Evolutionary conservation across 1,284 basidiomycete species (phyloP).

Genomic region (Tremellales sp.): DNA sequence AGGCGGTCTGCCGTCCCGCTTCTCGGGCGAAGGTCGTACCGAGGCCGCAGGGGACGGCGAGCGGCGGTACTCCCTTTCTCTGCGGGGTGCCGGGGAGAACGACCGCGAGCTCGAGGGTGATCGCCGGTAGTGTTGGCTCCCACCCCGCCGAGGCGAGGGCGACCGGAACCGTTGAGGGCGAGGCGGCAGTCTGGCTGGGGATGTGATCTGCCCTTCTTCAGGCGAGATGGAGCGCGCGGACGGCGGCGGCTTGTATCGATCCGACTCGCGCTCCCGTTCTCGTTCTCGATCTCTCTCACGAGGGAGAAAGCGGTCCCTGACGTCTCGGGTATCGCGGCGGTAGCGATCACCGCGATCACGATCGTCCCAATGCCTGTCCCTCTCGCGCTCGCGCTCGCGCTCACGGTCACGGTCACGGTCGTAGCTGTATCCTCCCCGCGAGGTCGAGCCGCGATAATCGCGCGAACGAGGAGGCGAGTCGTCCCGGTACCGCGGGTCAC

Average conservation of each 20-base stretch:
- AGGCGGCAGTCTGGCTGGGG: constrained; percentile 9
- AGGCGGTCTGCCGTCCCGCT: too few relatives aligned
- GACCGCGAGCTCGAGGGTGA: too few relatives aligned
- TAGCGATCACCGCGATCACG: constrained; percentile 9
- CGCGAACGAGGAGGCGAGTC: constrained; percentile 20
- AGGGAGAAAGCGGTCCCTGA: constrained; percentile 10
- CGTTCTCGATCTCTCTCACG: constrained; percentile 16
- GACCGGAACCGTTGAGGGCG: neutral
- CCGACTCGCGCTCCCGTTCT: constrained; percentile 8
- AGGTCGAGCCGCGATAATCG: constrained; percentile 6
- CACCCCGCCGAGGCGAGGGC: too few relatives aligned
- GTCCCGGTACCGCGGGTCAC: constrained; percentile 24
- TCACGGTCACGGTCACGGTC: constrained; percentile 7
- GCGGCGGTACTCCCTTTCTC: too few relatives aligned
- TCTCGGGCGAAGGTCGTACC: too few relatives aligned
- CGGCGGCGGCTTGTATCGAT: constrained; percentile 1
- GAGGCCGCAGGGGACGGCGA: too few relatives aligned
- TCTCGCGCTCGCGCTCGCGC: constrained; percentile 7
- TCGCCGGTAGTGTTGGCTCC: too few relatives aligned
- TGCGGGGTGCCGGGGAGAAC: too few relatives aligned
- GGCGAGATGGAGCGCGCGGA: constrained; percentile 27
- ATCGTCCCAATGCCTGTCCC: constrained; percentile 6
- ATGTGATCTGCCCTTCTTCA: constrained; percentile 44
- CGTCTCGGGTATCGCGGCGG: too few relatives aligned
- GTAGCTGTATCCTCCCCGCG: constrained; percentile 14